Evolutionary conservation across 2,329 filamentous ascomycete genomes (phyloP).

Genomic region (Hypoxylon sp.): DNA sequence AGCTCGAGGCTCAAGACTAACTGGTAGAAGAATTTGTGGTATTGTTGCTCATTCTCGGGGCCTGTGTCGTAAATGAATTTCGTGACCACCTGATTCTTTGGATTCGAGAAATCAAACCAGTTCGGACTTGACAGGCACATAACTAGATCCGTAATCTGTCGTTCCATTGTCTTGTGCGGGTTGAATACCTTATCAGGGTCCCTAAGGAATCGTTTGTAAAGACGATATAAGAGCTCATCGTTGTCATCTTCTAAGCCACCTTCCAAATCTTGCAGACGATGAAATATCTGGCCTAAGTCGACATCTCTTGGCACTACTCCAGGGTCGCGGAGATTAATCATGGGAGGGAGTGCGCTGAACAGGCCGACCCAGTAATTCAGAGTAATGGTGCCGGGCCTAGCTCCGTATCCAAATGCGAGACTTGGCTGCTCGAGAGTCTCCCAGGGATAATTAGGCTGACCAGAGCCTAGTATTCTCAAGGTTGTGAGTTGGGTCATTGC

Average conservation of each 20-base stretch:
- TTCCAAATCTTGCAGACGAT: constrained; percentile 72
- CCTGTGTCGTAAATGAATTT: constrained; percentile 78
- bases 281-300: constrained; percentile 69
- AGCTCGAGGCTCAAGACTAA: constrained; percentile 81
- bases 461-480: constrained; percentile 62
- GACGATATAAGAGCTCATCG: constrained; percentile 71
- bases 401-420: constrained; percentile 77
- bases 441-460: constrained; percentile 69
- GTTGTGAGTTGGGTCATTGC: constrained; percentile 73
- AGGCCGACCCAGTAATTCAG: constrained; percentile 78
- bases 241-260: constrained; percentile 63
- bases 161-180: constrained; percentile 76
- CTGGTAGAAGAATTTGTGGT: constrained; percentile 81
- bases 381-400: constrained; percentile 77
- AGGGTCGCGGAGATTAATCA: constrained; percentile 71
- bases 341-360: constrained; percentile 69
- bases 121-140: constrained; percentile 76
- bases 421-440: constrained; percentile 82
- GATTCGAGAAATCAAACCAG: constrained; percentile 81
- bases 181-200: constrained; percentile 75
- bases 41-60: constrained; percentile 69
- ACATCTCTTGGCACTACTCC: constrained; percentile 73
- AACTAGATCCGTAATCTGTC: constrained; percentile 81
- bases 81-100: constrained; percentile 80
- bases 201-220: constrained; percentile 78